Evolutionary conservation across 2,329 filamentous ascomycete genomes (phyloP).

Genomic region (Plenodomus lindquistii): DNA sequence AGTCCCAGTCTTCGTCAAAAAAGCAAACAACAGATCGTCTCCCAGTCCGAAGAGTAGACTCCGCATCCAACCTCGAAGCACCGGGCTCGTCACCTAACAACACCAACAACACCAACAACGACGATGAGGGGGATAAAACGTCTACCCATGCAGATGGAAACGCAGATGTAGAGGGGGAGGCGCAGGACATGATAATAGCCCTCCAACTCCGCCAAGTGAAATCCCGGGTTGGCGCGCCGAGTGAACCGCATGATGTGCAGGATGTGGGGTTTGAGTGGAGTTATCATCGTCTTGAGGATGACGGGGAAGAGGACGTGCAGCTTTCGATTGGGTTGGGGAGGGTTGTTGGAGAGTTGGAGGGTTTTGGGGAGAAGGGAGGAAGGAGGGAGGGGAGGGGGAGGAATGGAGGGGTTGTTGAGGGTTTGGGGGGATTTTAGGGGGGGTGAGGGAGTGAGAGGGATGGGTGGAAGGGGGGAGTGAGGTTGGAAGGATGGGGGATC

Average conservation of each 20-base stretch:
- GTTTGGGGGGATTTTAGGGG: too few relatives aligned
- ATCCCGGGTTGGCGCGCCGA: slow-evolving; percentile 18
- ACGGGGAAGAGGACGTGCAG: slow-evolving; percentile 23
- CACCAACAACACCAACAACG: slow-evolving; percentile 1
- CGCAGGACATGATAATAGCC: slow-evolving; percentile 18
- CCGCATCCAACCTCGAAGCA: slow-evolving; percentile 8
- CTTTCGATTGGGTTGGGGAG: slow-evolving; percentile 31
- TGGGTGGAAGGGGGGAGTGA: background rate
- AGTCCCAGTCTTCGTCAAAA: slow-evolving; percentile 21
- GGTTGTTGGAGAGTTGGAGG: slow-evolving; percentile 20
- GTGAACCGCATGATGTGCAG: slow-evolving; percentile 27
- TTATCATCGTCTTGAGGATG: slow-evolving; percentile 17
- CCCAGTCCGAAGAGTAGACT: slow-evolving; percentile 27
- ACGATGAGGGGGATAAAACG: too few relatives aligned
- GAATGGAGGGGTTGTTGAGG: background rate
- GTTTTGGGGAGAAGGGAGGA: background rate
- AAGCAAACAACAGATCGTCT: slow-evolving; percentile 8
- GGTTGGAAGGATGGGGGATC: background rate
- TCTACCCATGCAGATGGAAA: too few relatives aligned
- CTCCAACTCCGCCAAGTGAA: slow-evolving; percentile 28
- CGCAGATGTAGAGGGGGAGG: too few relatives aligned
- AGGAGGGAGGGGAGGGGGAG: background rate
- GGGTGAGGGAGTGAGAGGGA: too few relatives aligned
- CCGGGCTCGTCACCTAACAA: background rate
- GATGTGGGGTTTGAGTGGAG: slow-evolving; percentile 31